Evolutionary conservation across 345 rosid species (phyloP).

Genomic region (Brassica napus): Da-Ae NC_063446.1:19637501-19638000

Average conservation of each 20-base stretch:
- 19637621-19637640: slow-evolving; percentile 67
- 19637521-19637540: slow-evolving; percentile 60
- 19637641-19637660: slow-evolving; percentile 76
- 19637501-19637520: slow-evolving; percentile 44
- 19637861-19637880: slow-evolving; percentile 5
- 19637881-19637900: not conserved
- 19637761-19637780: slow-evolving; percentile 27
- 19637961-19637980: not conserved
- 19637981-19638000: not conserved
- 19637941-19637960: not conserved
- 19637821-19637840: slow-evolving; percentile 17
- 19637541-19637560: slow-evolving; percentile 47
- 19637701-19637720: not conserved
- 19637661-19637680: slow-evolving; percentile 82
- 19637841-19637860: not conserved
- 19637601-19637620: slow-evolving; percentile 84
- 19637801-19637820: slow-evolving; percentile 19
- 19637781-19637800: slow-evolving; percentile 32
- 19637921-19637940: too few species aligned
- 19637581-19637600: slow-evolving; percentile 92
- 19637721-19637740: slow-evolving; percentile 12
- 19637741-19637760: not conserved
- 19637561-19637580: slow-evolving; percentile 87
- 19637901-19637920: not conserved
- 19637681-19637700: slow-evolving; percentile 62